A percentile compares a stretch with the other conserved stretches of the same genome.
Evolutionary conservation across 345 rosid genomes (phyloP).

Genomic region (Hibiscus mutabilis): DNA sequence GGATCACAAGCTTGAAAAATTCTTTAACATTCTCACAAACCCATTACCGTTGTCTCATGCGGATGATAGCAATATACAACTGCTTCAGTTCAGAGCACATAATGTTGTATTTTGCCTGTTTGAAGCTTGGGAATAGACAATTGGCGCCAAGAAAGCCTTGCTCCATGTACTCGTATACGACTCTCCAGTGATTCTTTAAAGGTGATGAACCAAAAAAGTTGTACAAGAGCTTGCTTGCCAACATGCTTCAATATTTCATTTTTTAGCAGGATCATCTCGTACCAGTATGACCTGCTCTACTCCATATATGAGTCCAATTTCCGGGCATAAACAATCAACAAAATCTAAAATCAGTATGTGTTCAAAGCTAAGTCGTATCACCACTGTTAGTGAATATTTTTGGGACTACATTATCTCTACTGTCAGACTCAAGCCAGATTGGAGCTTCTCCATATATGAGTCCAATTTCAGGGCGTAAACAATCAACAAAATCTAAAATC

Average conservation of each 20-base stretch:
- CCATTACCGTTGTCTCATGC: slow-evolving; percentile 50
- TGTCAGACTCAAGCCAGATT: slow-evolving; percentile 27
- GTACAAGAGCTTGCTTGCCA: slow-evolving; percentile 45
- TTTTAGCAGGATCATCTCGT: slow-evolving; percentile 29
- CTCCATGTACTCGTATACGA: slow-evolving; percentile 39
- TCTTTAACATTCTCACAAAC: slow-evolving; percentile 40
- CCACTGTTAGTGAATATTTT: slow-evolving; percentile 35
- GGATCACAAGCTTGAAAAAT: slow-evolving; percentile 27
- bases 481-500: slow-evolving; percentile 29
- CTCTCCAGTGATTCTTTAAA: slow-evolving; percentile 38
- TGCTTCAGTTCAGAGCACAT: slow-evolving; percentile 48
- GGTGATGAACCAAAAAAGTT: slow-evolving; percentile 46
- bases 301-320: slow-evolving; percentile 41
- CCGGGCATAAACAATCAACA: too few relatives aligned
- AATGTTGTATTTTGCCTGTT: slow-evolving; percentile 28
- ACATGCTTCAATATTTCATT: slow-evolving; percentile 23
- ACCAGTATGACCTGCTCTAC: slow-evolving; percentile 48
- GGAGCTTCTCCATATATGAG: slow-evolving; percentile 44
- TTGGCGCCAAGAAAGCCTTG: slow-evolving; percentile 21
- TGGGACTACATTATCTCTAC: slow-evolving; percentile 27
- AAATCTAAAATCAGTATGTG: too few relatives aligned
- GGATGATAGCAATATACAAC: slow-evolving; percentile 44
- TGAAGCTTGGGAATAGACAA: slow-evolving; percentile 26
- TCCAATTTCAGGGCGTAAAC: slow-evolving; percentile 31
- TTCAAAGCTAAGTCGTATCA: too few relatives aligned